phyloP scores from a whole-genome alignment of 441 rosid species.

The Rhodomyrtus psidioides region DNA sequence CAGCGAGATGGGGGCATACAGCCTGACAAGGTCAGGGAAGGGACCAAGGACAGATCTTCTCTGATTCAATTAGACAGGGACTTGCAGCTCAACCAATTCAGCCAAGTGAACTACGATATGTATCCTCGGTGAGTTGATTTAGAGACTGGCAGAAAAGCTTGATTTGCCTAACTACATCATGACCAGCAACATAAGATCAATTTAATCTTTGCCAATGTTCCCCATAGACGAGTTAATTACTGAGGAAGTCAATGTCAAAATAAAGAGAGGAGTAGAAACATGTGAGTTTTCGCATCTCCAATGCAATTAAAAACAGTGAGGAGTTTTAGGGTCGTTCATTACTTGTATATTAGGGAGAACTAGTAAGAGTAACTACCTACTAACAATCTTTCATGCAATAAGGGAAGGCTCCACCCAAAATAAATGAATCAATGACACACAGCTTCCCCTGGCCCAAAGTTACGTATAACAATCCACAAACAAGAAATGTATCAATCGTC shows the following conservation, averaged over 20 bases:
- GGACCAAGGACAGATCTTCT: neutral
- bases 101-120: neutral
- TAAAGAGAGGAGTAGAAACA: neutral
- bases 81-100: neutral
- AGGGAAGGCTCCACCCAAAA: too few species aligned
- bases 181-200: neutral
- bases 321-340: too few species aligned
- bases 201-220: neutral
- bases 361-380: too few species aligned
- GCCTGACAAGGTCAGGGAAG: too few species aligned
- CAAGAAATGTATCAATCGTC: too few species aligned
- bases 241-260: neutral
- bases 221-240: neutral
- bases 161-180: neutral
- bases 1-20: neutral
- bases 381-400: too few species aligned
- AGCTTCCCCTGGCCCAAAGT: too few species aligned
- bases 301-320: too few species aligned
- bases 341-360: too few species aligned
- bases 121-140: neutral
- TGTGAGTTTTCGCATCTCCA: too few species aligned
- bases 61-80: neutral
- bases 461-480: too few species aligned
- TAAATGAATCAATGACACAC: too few species aligned
- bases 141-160: neutral